Evolutionary conservation across 257 asterid species (phyloP), one percentile per base, ranked within the genome.

Genomic region (Solanum raphanifolium): DNA sequence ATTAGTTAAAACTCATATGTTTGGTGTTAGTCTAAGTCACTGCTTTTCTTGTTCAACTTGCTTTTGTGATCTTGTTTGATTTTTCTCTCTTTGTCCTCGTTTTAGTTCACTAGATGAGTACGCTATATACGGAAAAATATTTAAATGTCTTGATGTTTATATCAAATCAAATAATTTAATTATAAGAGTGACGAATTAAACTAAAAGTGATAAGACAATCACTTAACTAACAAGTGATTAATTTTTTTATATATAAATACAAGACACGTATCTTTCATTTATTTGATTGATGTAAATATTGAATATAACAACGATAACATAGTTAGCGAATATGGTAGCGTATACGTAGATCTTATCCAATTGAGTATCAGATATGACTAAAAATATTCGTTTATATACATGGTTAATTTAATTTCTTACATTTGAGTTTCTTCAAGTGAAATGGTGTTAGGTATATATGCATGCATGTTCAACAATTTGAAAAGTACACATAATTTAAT

Each of bases 311-410:
- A 62, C 2, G 1, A 18, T 55, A 7, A 55, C 5, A 58, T 58
- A 20, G 0, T 3, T 20, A 58, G 12, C 18, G 0, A 0, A 16
- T 48, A 20, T 3, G 5, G 0, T 58, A 20, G 62, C 0, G 62
- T 18, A 0, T 18, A 2, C 1, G 2, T 6, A 52, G 8, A 48
- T 48, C 21, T 46, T 46, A 46, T 46, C 0, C 10, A 41, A 36
- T 32, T 5, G 35, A 32, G 43, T 55, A 21, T 1, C 68, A 58
- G 2, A 3, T 7, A 1, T 21, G 11, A 29, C 18, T 13, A 31
- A 69, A 31, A 31, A 7, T 31, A 31, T 71, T 31, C n/a, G 3
- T 23, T 48, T n/a, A n/a, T n/a, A 76, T 38, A n/a, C 23, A 12
- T 76, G 27, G 23, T 76, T 2, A 15, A 29, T 75, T 11, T 75